Percentiles rank a stretch among this genome's conserved stretches.
Conservation (phyloP, 176 grass and related monocot species). For the Dendrocalamus sinicus region DNA sequence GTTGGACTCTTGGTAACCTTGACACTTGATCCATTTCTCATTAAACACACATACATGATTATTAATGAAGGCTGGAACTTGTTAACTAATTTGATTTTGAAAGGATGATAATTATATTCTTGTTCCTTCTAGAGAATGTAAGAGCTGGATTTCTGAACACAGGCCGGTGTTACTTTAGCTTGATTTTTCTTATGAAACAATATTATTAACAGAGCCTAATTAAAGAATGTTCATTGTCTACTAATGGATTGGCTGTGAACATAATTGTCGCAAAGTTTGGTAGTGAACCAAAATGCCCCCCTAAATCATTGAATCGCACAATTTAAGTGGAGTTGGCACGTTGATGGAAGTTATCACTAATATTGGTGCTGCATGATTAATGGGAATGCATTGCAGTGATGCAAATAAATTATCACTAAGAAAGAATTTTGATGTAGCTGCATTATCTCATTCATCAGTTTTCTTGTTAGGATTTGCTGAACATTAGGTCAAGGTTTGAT, state of each 20-base stretch:
- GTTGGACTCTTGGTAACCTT: background rate
- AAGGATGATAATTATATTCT: background rate
- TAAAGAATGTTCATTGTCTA: background rate
- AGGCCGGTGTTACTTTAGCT: background rate
- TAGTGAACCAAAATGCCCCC: background rate
- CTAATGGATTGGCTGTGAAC: background rate
- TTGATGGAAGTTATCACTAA: background rate
- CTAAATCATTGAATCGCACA: background rate
- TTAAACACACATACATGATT: background rate
- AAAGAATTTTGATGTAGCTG: background rate
- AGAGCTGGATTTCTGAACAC: background rate
- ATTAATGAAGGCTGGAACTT: background rate
- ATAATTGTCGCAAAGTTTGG: background rate
- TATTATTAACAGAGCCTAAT: background rate
- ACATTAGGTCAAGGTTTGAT: background rate
- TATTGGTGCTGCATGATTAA: background rate
- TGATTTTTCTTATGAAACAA: background rate
- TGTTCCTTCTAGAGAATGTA: slow-evolving; percentile 3
- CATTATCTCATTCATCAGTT: background rate
- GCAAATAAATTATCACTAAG: background rate
- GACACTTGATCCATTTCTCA: background rate
- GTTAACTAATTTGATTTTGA: background rate
- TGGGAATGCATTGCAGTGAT: background rate
- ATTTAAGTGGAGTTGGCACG: background rate
- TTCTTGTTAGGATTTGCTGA: slow-evolving; percentile 10